phyloP scores from a whole-genome alignment of 805 yeast species.

The Wickerhamomyces ciferrii region DNA sequence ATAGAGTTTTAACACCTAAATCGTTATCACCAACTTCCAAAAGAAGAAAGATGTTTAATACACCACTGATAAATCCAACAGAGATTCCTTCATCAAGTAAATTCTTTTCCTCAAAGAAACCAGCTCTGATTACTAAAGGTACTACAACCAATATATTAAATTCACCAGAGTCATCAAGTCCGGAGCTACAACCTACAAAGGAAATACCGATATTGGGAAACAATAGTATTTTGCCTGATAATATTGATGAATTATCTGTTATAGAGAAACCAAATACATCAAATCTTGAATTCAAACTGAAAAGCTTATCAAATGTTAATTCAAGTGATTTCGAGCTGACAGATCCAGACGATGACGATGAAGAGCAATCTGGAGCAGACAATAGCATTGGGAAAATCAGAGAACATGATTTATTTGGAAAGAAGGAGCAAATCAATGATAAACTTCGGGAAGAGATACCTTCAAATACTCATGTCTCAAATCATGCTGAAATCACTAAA shows the following conservation, averaged over 20 bases:
- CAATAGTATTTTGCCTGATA: neutral
- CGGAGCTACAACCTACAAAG: neutral
- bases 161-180: neutral
- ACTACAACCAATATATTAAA: no score
- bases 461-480: neutral
- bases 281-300: neutral
- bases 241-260: neutral
- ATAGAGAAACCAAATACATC: neutral
- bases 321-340: conserved; percentile 24
- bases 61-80: neutral
- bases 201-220: neutral
- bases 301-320: neutral
- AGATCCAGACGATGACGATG: conserved; percentile 18
- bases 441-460: neutral
- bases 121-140: neutral
- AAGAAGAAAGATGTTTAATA: conserved; percentile 11
- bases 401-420: no score
- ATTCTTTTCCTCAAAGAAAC: conserved; percentile 6
- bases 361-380: neutral
- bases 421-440: no score
- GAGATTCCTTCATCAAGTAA: conserved; percentile 6
- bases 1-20: neutral
- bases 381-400: neutral
- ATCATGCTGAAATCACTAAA: neutral
- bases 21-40: conserved; percentile 18